Base-by-base conservation (phyloP, 495 filamentous ascomycete species). In the Xylaria nigripes region DNA sequence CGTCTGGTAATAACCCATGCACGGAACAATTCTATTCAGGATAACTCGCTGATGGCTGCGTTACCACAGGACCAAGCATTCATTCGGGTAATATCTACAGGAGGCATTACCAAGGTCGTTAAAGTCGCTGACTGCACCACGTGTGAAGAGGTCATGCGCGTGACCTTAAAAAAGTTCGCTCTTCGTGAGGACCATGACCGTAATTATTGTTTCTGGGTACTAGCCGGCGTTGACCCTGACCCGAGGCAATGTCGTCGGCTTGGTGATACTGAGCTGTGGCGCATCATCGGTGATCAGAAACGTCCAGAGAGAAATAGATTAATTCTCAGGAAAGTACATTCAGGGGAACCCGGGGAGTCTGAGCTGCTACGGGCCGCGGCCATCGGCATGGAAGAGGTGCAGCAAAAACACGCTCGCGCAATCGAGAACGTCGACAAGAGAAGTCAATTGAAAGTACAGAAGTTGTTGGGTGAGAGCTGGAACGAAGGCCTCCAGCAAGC, bases 21-120 rank as follows among this genome's bases (percentile, higher is more conserved):
- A 25, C 72, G 81, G 51, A 83, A 83, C 48, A 84, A 84, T 60
- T 82, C 82, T 29, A 91, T 86, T 64, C 76, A 89, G 54, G 89
- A 96, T 62, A 85, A 82, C 48, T 80, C 89, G 40, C 81, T 88
- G 29, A 90, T 95, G 76, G 85, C 86, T 29, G 79, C 84, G 50
- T 75, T 95, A 49, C 90, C 89, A 22, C 74, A 78, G 36, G 85
- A 88, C 62, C 84, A 89, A 62, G 83, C 87, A 38, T 81, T 94
- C 46, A 93, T 96, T 55, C 81, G 89, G 38, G 87, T 97, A 34
- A 96, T 97, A 61, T 95, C 91, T 55, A 87, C 84, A 24, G 89
- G 86, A 41, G 86, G 89, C n/a, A 83, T 86, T 52, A 95, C 90
- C 27, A 90, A 91, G 67, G 90, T 95, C 6, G 80, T 97, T 50